Evolutionary conservation across 192 early-diverging fungal genomes (phyloP).

Genomic region (Geranomyces michiganensis): DNA sequence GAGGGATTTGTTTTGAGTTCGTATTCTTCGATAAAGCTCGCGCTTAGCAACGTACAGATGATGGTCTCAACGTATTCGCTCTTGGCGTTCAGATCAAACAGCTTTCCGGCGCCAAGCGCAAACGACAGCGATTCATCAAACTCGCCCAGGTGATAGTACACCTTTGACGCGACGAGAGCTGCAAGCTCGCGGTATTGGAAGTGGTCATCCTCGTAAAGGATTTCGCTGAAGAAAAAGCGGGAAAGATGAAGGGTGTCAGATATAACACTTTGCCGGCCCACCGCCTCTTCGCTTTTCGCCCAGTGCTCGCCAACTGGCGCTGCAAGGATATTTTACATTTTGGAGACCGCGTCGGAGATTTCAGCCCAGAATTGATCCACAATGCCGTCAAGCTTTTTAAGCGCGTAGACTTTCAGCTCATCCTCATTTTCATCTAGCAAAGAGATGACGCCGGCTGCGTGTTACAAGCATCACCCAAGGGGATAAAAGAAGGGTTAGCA

Average conservation of each 20-base stretch:
- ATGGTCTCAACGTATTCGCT: conserved; percentile 94
- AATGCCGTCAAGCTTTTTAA: conserved; percentile 84
- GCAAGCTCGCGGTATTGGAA: conserved; percentile 88
- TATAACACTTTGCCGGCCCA: no score
- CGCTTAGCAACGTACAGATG: conserved; percentile 66
- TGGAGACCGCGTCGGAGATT: conserved; percentile 88
- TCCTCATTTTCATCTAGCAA: conserved; percentile 91
- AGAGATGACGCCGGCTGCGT: conserved; percentile 84
- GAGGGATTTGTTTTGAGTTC: background rate
- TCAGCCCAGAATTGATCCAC: conserved; percentile 98
- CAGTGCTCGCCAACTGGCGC: no score
- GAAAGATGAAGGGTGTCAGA: no score
- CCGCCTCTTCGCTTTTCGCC: no score
- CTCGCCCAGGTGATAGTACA: conserved; percentile 96
- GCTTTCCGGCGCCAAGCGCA: conserved; percentile 89
- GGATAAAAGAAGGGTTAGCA: background rate
- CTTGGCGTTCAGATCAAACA: conserved; percentile 77
- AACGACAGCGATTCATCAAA: conserved; percentile 94
- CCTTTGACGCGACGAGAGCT: conserved; percentile 96
- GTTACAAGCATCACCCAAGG: background rate
- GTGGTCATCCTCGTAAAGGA: conserved; percentile 87
- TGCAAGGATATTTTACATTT: conserved; percentile 68
- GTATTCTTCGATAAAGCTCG: background rate
- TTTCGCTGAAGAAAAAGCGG: conserved; percentile 72
- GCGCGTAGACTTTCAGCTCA: conserved; percentile 90